A percentile compares a stretch with the other conserved stretches of the same genome.
These are phyloP conservation scores for Wallacemonas sp. DNA, from an alignment of 208 protist species.

Conservation along the genomic window DNA sequence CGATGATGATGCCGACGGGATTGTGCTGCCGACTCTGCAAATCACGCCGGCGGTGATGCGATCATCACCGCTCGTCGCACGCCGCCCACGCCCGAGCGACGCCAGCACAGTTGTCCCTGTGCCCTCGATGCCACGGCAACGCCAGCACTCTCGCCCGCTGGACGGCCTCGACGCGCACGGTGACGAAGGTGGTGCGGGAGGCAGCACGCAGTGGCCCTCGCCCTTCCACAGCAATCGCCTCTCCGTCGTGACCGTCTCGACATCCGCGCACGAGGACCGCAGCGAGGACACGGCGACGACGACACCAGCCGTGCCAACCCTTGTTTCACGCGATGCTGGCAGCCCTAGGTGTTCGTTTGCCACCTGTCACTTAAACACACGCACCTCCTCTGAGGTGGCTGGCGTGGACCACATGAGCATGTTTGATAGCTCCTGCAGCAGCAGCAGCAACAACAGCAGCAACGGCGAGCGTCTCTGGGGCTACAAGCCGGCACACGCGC, in stretches of 20 bases:
- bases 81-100: neutral
- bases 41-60: neutral
- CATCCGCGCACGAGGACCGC: too few species aligned
- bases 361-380: too few species aligned
- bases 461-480: neutral
- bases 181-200: neutral
- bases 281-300: too few species aligned
- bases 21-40: neutral
- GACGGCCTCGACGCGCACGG: neutral
- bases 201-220: neutral
- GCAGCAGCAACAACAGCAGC: constrained; percentile 1
- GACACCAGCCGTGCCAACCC: too few species aligned
- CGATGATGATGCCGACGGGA: neutral
- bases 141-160: too few species aligned
- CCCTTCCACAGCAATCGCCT: neutral
- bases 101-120: neutral
- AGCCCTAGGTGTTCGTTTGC: neutral
- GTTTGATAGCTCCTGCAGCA: constrained; percentile 2
- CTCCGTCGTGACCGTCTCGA: neutral
- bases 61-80: neutral
- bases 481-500: too few species aligned
- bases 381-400: neutral
- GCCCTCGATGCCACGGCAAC: too few species aligned
- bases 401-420: constrained; percentile 3
- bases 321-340: neutral